phyloP scores from a whole-genome alignment of 495 filamentous ascomycete genomes.

The Apiosordaria backusii region DNA sequence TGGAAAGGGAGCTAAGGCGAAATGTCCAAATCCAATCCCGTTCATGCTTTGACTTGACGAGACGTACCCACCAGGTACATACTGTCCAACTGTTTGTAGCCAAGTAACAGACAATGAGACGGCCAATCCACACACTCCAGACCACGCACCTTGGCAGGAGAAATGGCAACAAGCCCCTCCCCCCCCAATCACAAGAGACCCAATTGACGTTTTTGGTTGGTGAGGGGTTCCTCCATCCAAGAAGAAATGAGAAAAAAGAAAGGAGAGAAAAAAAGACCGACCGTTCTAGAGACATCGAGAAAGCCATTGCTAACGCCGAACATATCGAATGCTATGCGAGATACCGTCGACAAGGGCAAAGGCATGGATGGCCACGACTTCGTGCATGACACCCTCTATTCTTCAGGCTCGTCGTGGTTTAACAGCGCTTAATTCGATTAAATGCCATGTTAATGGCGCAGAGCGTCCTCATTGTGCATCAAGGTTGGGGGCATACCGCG shows the following conservation, averaged over 20 bases:
- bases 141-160: constrained; percentile 14
- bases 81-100: constrained; percentile 14
- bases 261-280: background rate
- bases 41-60: background rate
- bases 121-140: constrained; percentile 1
- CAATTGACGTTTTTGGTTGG: constrained; percentile 10
- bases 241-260: background rate
- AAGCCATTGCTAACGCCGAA: constrained; percentile 9
- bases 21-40: constrained; percentile 7
- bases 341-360: constrained; percentile 33
- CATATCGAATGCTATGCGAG: constrained; percentile 19
- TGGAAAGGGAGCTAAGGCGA: background rate
- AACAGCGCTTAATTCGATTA: constrained; percentile 20
- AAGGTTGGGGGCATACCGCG: background rate
- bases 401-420: constrained; percentile 15
- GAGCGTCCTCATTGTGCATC: background rate
- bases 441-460: constrained; percentile 20
- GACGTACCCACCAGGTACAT: background rate
- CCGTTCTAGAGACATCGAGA: background rate
- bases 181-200: constrained; percentile 14
- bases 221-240: constrained; percentile 8
- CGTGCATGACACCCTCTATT: constrained; percentile 35
- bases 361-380: constrained; percentile 40
- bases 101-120: background rate
- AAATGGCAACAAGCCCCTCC: constrained; percentile 2